Evolutionary conservation across 2,329 filamentous ascomycete genomes (phyloP).

Genomic region (Aspergillus glaucus): DNA sequence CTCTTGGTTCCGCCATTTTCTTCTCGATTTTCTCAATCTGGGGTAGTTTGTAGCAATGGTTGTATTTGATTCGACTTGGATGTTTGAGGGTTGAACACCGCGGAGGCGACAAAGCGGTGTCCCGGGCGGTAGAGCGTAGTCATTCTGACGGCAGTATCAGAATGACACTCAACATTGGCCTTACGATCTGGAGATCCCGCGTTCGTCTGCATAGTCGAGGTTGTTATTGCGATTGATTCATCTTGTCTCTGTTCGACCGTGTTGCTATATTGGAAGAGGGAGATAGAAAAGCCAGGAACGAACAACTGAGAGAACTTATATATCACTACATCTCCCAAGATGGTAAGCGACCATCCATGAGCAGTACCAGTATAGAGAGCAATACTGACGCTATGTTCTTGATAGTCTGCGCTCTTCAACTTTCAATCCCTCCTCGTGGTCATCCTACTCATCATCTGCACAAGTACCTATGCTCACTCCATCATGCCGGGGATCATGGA

Average conservation of each 20-base stretch:
- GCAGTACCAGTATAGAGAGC: neutral
- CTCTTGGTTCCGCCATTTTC: slow-evolving; percentile 64
- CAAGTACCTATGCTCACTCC: slow-evolving; percentile 86
- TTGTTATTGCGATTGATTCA: too few species aligned
- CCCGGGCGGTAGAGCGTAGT: neutral
- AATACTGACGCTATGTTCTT: neutral
- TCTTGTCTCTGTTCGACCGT: too few species aligned
- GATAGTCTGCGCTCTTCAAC: slow-evolving; percentile 92
- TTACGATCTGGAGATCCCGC: too few species aligned
- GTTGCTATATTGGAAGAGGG: neutral
- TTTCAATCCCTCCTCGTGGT: slow-evolving; percentile 95
- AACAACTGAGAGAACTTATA: neutral
- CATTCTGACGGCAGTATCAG: neutral
- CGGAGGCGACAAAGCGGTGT: slow-evolving; percentile 7
- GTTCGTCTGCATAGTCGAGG: too few species aligned
- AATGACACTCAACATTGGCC: neutral
- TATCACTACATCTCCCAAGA: slow-evolving; percentile 12
- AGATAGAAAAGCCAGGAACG: neutral
- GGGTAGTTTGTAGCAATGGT: slow-evolving; percentile 13
- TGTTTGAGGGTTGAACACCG: slow-evolving; percentile 12
- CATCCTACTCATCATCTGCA: slow-evolving; percentile 91
- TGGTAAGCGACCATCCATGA: slow-evolving; percentile 20
- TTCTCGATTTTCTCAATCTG: slow-evolving; percentile 5
- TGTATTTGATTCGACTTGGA: slow-evolving; percentile 19
- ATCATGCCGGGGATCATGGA: slow-evolving; percentile 87